Percentiles rank a stretch among this genome's conserved stretches.
These are phyloP conservation scores for Colletotrichum lindemuthianum DNA, from an alignment of 2,329 filamentous ascomycete genomes.

Conservation along the genomic window DNA sequence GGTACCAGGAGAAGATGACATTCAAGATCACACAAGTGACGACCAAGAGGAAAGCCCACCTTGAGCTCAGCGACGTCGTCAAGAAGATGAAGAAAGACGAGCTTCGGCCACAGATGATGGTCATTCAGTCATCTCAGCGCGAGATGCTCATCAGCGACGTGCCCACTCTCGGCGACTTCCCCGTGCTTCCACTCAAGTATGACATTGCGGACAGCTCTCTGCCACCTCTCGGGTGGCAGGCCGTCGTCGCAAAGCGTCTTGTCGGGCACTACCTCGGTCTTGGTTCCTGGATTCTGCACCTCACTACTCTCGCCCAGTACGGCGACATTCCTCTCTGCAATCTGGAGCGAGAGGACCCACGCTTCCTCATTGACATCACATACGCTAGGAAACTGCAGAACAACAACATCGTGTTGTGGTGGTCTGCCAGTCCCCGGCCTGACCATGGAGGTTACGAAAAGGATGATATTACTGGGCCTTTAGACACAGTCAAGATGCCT, in stretches of 20 bases:
- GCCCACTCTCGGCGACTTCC: conserved; percentile 84
- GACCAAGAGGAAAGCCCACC: conserved; percentile 86
- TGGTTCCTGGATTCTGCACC: conserved; percentile 90
- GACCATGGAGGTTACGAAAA: conserved; percentile 97
- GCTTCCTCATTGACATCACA: conserved; percentile 94
- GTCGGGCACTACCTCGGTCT: conserved; percentile 92
- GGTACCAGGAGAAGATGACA: conserved; percentile 85
- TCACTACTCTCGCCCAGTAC: conserved; percentile 88
- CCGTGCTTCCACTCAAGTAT: conserved; percentile 81
- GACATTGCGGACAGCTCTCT: conserved; percentile 87
- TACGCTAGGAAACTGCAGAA: conserved; percentile 91
- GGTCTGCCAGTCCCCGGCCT: conserved; percentile 86
- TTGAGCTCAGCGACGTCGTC: conserved; percentile 87
- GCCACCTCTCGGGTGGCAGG: conserved; percentile 93
- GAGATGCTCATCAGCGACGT: conserved; percentile 86
- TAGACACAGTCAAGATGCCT: conserved; percentile 92
- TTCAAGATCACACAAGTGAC: conserved; percentile 91
- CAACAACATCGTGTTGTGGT: conserved; percentile 96
- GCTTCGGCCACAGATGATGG: conserved; percentile 80
- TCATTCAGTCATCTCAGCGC: conserved; percentile 89
- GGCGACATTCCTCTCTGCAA: conserved; percentile 97
- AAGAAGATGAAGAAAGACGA: conserved; percentile 93
- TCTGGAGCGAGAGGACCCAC: conserved; percentile 90
- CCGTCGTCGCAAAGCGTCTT: conserved; percentile 84
- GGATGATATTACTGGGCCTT: conserved; percentile 83